These are phyloP conservation scores for Russula brevipes DNA, from an alignment of 768 basidiomycete species.

Conservation along the genomic window DNA sequence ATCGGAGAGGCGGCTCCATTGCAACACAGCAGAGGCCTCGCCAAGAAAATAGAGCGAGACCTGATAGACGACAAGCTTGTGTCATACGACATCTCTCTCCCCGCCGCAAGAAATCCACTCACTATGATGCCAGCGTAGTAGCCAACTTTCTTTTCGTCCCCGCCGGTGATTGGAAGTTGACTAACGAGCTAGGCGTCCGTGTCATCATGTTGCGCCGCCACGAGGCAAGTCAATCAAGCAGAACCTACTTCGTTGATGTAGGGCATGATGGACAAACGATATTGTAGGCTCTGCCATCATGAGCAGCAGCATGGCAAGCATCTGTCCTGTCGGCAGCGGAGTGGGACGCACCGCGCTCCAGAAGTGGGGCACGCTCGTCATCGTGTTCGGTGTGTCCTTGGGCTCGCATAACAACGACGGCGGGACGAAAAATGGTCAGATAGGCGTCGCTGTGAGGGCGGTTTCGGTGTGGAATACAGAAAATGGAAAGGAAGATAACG, in stretches of 20 bases:
- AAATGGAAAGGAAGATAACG: no score
- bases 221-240: not conserved
- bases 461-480: no score
- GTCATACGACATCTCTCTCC: not conserved
- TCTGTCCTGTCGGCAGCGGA: not conserved
- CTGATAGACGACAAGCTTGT: constrained; percentile 27
- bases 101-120: not conserved
- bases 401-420: not conserved
- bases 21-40: constrained; percentile 41
- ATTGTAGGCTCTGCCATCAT: not conserved
- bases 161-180: not conserved
- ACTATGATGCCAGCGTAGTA: not conserved
- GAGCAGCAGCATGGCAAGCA: not conserved
- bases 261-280: not conserved
- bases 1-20: constrained; percentile 46
- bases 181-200: not conserved
- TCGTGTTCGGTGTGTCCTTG: not conserved
- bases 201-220: not conserved
- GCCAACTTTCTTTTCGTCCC: constrained; percentile 3
- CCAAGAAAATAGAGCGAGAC: constrained; percentile 46
- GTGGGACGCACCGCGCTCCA: not conserved
- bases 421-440: no score
- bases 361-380: not conserved
- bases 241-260: not conserved
- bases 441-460: no score